A percentile compares a stretch with the other conserved stretches of the same genome.
These are phyloP conservation scores for Centrapalus pauciflorus DNA, from an alignment of 129 eudicot species.

Conservation along the genomic window DNA sequence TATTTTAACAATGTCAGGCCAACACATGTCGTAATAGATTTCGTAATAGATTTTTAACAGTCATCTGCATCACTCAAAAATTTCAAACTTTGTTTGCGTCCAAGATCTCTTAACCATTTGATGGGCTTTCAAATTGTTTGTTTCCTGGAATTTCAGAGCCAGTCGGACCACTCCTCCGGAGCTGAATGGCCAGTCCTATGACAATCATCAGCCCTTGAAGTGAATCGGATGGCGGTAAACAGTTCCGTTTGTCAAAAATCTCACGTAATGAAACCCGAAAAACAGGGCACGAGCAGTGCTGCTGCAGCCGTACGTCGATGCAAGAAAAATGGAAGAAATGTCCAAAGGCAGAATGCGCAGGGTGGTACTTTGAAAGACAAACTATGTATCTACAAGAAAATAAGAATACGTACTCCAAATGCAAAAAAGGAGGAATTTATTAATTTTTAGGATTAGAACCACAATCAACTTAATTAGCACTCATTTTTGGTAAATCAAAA, in stretches of 20 bases:
- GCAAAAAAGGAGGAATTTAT: too few relatives aligned
- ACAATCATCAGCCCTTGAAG: conserved; percentile 28
- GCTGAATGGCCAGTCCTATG: conserved; percentile 29
- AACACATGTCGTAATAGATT: too few relatives aligned
- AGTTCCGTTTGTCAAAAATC: conserved; percentile 45
- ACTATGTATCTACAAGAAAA: conserved; percentile 57
- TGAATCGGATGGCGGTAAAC: conserved; percentile 59
- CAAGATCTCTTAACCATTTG: conserved; percentile 18
- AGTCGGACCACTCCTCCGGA: conserved; percentile 14
- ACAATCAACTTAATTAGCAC: too few relatives aligned
- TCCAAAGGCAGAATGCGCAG: conserved; percentile 66
- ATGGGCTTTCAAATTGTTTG: conserved; percentile 51
- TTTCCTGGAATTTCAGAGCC: conserved; percentile 26
- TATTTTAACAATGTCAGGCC: too few relatives aligned
- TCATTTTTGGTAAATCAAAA: too few relatives aligned
- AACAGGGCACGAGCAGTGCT: conserved; percentile 83
- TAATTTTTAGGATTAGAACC: too few relatives aligned
- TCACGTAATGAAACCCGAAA: conserved; percentile 80
- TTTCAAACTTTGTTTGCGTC: conserved; percentile 14
- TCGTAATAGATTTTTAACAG: conserved; percentile 7
- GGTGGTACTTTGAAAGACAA: conserved; percentile 70
- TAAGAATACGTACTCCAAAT: neutral
- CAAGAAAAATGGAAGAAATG: conserved; percentile 80
- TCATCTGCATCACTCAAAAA: conserved; percentile 4
- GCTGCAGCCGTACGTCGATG: conserved; percentile 87